Percentiles rank a stretch among this genome's conserved stretches.
These are phyloP conservation scores for Botryococcus braunii DNA, from an alignment of 163 green algal species.

Conservation along the genomic window DNA sequence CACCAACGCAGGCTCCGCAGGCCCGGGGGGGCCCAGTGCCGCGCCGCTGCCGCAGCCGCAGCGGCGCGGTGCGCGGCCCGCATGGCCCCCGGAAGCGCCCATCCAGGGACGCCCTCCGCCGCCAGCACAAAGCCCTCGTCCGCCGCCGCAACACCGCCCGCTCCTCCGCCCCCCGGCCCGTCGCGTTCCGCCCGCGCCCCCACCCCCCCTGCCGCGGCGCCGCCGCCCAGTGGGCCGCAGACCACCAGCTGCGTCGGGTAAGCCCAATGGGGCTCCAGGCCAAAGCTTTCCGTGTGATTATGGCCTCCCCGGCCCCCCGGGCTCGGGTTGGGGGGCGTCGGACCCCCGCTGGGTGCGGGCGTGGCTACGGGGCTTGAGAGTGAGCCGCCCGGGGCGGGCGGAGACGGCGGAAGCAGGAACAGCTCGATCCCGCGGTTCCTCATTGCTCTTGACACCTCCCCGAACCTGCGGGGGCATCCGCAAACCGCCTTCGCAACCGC, in stretches of 20 bases:
- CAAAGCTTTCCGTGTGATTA: too few species aligned
- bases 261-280: too few species aligned
- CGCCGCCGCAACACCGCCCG: background rate
- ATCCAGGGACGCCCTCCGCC: slow-evolving; percentile 33
- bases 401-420: slow-evolving; percentile 67
- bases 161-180: background rate
- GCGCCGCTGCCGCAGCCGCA: slow-evolving; percentile 1
- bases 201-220: background rate
- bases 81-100: slow-evolving; percentile 29
- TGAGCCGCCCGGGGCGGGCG: too few species aligned
- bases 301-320: too few species aligned
- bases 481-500: too few species aligned
- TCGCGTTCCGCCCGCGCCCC: background rate
- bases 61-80: slow-evolving; percentile 26
- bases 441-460: slow-evolving; percentile 95
- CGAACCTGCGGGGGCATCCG: slow-evolving; percentile 61
- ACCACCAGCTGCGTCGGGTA: too few species aligned
- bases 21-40: slow-evolving; percentile 11
- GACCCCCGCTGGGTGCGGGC: too few species aligned
- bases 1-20: slow-evolving; percentile 50
- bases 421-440: slow-evolving; percentile 94
- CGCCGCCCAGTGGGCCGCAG: background rate
- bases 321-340: too few species aligned
- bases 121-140: slow-evolving; percentile 27
- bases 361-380: too few species aligned